Conservation (phyloP, 805 yeast species). For the Cyberlindnera subsufficiens region DNA sequence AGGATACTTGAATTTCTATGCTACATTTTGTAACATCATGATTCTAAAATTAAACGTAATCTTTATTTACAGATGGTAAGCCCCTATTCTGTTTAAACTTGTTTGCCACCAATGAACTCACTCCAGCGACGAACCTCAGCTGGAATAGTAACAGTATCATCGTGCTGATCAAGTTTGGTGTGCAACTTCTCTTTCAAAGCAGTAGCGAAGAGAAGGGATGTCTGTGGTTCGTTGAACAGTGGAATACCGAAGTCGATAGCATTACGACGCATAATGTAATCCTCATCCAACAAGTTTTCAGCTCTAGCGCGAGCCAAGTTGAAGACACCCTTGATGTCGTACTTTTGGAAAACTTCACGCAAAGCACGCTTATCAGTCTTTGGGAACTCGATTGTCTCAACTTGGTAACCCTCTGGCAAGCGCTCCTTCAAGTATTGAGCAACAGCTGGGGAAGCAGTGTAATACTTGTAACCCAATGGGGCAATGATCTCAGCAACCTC, state of each 20-base stretch:
- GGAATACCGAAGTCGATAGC: slow-evolving; percentile 98
- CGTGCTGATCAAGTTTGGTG: slow-evolving; percentile 44
- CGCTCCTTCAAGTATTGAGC: slow-evolving; percentile 57
- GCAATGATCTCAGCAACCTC: slow-evolving; percentile 64
- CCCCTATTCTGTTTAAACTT: slow-evolving; percentile 37
- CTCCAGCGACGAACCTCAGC: slow-evolving; percentile 92
- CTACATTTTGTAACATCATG: neutral
- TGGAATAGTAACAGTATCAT: slow-evolving; percentile 56
- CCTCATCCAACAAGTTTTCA: slow-evolving; percentile 75
- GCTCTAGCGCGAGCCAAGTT: slow-evolving; percentile 91
- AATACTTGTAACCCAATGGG: slow-evolving; percentile 75
- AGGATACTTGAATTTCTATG: neutral
- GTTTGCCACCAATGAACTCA: slow-evolving; percentile 92
- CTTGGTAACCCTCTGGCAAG: slow-evolving; percentile 29
- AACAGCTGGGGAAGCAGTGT: slow-evolving; percentile 69
- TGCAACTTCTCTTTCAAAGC: slow-evolving; percentile 70
- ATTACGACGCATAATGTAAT: slow-evolving; percentile 97
- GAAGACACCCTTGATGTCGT: slow-evolving; percentile 82
- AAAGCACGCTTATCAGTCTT: slow-evolving; percentile 87
- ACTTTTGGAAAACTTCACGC: slow-evolving; percentile 86
- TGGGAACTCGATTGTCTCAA: slow-evolving; percentile 80
- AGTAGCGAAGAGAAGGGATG: slow-evolving; percentile 79
- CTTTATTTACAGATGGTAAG: neutral
- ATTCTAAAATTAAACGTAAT: neutral
- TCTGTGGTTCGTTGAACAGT: slow-evolving; percentile 93